Evolutionary conservation across 2,329 filamentous ascomycete genomes (phyloP), one percentile per base, ranked within the genome.

Genomic region (Aspergillus ochraceoroseus): DNA sequence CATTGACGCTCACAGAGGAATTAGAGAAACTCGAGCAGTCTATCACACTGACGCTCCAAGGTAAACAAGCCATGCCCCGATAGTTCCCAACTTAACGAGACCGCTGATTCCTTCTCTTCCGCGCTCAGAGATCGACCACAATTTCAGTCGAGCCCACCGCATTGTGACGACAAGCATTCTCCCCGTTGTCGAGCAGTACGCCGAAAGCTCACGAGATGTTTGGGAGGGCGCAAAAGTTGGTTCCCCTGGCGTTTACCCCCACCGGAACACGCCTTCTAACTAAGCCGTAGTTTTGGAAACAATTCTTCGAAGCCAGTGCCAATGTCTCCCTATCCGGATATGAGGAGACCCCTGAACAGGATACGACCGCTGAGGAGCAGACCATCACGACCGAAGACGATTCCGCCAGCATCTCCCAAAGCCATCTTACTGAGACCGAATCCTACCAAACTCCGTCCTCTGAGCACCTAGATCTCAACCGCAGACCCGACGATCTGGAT

Each of bases 281-380:
- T n/a, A n/a, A 22, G 1, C 18, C 29, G 26, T 58, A 94, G 85
- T 98, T 98, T 68, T 98, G 92, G 92, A 98, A 98, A 68, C 89
- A 96, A 71, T 98, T 98, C 72, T 98, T 98, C 67, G 92, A 98
- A 69, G 88, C 92, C 23, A 95, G 89, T 32, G 92, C 92, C 62
- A 96, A 98, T 58, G 90, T 98, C 17, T 95, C 90, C 7, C 77
- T 98, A 7, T 95, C 88, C 0, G 88, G 89, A 18, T 95, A 98
- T 64, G 90, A 95, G 61, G 89, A 94, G 59, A 74, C 81, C 14
- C 79, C 79, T 9, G 63, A 64, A 5, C 70, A 72, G 17, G 81
- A 84, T n/a, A 79, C 76, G 37, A 56, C 75, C 58, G 41, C 31
- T n/a, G n/a, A n/a, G 13, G 68, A 69, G 58, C 56, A 77, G 68